phyloP scores from a whole-genome alignment of 1,284 basidiomycete genomes.

The Pholiota adiposa region DNA sequence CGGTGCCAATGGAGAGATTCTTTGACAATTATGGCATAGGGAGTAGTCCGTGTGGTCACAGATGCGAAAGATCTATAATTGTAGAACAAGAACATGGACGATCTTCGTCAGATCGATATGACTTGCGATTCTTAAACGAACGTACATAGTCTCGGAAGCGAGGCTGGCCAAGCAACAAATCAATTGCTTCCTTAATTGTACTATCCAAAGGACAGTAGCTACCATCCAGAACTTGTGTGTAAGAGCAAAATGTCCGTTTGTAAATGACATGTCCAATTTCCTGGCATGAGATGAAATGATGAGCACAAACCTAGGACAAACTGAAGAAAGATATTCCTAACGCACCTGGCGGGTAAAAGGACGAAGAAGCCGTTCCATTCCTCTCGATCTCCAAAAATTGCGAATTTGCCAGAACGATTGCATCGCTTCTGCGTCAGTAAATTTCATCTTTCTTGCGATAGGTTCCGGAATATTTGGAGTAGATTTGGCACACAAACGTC shows the following conservation, averaged over 20 bases:
- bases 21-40: slow-evolving; percentile 1
- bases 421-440: not conserved
- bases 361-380: slow-evolving; percentile 4
- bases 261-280: not conserved
- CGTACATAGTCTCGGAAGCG: slow-evolving; percentile 9
- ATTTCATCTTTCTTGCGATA: not conserved
- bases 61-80: slow-evolving; percentile 1
- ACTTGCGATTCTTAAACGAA: not conserved
- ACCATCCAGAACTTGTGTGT: not conserved
- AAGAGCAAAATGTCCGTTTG: not conserved
- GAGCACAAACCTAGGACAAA: not conserved
- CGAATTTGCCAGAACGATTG: slow-evolving; percentile 5
- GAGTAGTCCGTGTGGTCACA: slow-evolving; percentile 1
- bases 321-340: not conserved
- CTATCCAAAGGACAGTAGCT: slow-evolving; percentile 2
- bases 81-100: not conserved
- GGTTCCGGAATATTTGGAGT: slow-evolving; percentile 1
- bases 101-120: not conserved
- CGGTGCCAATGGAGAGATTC: slow-evolving; percentile 1
- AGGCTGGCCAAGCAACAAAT: not conserved
- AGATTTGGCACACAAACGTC: not conserved
- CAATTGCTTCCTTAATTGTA: not conserved
- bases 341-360: slow-evolving; percentile 3
- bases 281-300: not conserved
- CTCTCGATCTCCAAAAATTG: slow-evolving; percentile 2